phyloP scores from a whole-genome alignment of 1,284 basidiomycete species.

The Thecaphora thlaspeos region DNA sequence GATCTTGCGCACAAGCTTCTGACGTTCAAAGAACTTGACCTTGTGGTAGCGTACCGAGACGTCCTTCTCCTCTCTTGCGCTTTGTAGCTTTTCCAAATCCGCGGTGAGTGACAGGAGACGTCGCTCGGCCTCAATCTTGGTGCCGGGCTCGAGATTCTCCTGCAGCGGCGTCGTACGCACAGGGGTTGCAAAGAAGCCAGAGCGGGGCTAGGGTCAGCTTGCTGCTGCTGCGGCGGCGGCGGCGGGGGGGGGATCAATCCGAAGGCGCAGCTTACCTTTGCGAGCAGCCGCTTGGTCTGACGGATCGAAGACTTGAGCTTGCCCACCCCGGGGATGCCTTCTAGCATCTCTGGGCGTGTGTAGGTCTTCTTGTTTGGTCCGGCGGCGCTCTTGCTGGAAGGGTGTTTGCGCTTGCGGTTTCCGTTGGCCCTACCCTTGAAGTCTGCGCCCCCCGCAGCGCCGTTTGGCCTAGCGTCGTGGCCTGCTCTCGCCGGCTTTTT shows the following conservation, averaged over 20 bases:
- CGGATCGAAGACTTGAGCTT: conserved; percentile 42
- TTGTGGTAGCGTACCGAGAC: conserved; percentile 31
- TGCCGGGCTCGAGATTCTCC: conserved; percentile 35
- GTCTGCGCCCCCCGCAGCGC: no score
- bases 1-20: conserved; percentile 22
- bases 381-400: not conserved
- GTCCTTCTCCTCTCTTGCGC: conserved; percentile 20
- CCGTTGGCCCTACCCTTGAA: not conserved
- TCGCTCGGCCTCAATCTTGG: conserved; percentile 44
- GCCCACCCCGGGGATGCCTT: conserved; percentile 19
- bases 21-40: conserved; percentile 40
- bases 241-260: not conserved
- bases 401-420: not conserved
- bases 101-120: conserved; percentile 31
- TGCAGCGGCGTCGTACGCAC: not conserved
- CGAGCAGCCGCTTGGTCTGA: conserved; percentile 41
- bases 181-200: not conserved
- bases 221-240: not conserved
- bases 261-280: conserved; percentile 14
- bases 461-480: no score
- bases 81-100: conserved; percentile 20
- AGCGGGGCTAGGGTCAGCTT: no score
- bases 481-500: conserved; percentile 2
- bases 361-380: not conserved
- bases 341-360: not conserved